Evolutionary conservation across 202 grass and related monocot genomes (phyloP).

Genomic region (Schoenoplectus tabernaemontani): DNA sequence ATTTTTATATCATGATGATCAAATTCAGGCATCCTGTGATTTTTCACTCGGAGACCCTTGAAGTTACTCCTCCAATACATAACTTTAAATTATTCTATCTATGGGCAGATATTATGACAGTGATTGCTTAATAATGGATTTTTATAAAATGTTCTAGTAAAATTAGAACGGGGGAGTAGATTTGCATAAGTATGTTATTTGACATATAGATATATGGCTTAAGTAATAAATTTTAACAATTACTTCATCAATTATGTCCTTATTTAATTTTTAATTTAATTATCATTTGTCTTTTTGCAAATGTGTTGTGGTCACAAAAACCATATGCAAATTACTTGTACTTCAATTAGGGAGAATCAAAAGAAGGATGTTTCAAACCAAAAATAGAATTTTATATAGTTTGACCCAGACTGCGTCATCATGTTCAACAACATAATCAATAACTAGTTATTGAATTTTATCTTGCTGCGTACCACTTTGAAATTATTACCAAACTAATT

Average conservation of each 20-base stretch:
- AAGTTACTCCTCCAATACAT: background rate
- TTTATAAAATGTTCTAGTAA: too few relatives aligned
- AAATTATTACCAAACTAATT: conserved; percentile 9
- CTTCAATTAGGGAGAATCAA: too few relatives aligned
- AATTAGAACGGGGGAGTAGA: background rate
- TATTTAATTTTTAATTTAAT: too few relatives aligned
- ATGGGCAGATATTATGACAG: background rate
- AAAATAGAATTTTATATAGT: too few relatives aligned
- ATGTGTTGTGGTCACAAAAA: too few relatives aligned
- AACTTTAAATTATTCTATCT: background rate
- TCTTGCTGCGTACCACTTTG: background rate
- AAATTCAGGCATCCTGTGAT: too few relatives aligned
- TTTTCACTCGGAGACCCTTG: background rate
- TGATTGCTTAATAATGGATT: background rate
- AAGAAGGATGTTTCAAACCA: too few relatives aligned
- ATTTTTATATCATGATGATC: too few relatives aligned
- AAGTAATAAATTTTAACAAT: background rate
- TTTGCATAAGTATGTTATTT: background rate
- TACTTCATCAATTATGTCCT: too few relatives aligned
- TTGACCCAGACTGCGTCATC: background rate
- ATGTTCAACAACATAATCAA: background rate
- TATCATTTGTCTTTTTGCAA: too few relatives aligned
- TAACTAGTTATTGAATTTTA: background rate
- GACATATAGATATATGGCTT: background rate
- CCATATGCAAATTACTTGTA: too few relatives aligned